phyloP scores from a whole-genome alignment of 1,139 yeast species.

The Suhomyces bolitotheri region DNA sequence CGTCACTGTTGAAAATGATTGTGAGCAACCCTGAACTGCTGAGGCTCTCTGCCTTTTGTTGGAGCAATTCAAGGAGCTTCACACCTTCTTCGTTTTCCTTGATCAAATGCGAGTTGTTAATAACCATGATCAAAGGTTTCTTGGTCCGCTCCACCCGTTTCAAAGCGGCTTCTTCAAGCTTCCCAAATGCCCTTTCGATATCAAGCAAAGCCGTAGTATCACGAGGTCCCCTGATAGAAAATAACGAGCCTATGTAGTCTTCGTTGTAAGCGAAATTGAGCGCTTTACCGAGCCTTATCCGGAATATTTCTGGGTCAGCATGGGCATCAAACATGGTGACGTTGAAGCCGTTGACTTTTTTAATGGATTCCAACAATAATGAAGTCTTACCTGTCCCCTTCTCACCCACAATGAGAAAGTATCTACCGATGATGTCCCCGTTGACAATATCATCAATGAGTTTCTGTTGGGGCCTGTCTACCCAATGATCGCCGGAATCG shows the following conservation, averaged over 20 bases:
- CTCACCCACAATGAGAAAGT: slow-evolving; percentile 75
- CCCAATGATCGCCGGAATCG: slow-evolving; percentile 50
- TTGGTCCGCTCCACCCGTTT: slow-evolving; percentile 35
- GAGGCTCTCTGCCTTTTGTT: slow-evolving; percentile 78
- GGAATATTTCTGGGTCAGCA: slow-evolving; percentile 81
- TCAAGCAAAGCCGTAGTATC: slow-evolving; percentile 82
- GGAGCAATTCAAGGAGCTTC: slow-evolving; percentile 71
- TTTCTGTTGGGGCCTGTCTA: slow-evolving; percentile 68
- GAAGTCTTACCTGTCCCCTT: slow-evolving; percentile 88
- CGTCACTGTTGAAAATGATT: slow-evolving; percentile 77
- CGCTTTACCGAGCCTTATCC: slow-evolving; percentile 76
- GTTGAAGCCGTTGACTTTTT: slow-evolving; percentile 60
- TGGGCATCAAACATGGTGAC: slow-evolving; percentile 81
- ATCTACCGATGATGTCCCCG: slow-evolving; percentile 66
- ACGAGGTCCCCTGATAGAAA: slow-evolving; percentile 82
- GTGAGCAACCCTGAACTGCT: slow-evolving; percentile 79
- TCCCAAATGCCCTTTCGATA: slow-evolving; percentile 78
- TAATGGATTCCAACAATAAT: slow-evolving; percentile 67
- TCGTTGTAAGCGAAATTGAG: slow-evolving; percentile 73
- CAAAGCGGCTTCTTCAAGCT: slow-evolving; percentile 72
- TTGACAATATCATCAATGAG: slow-evolving; percentile 63
- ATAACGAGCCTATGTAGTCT: slow-evolving; percentile 79
- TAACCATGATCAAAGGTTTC: slow-evolving; percentile 65
- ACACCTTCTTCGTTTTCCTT: slow-evolving; percentile 72
- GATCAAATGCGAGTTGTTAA: slow-evolving; percentile 74